phyloP scores from a whole-genome alignment of 2,329 filamentous ascomycete genomes.

The Calonectria pseudoturangicola region DNA sequence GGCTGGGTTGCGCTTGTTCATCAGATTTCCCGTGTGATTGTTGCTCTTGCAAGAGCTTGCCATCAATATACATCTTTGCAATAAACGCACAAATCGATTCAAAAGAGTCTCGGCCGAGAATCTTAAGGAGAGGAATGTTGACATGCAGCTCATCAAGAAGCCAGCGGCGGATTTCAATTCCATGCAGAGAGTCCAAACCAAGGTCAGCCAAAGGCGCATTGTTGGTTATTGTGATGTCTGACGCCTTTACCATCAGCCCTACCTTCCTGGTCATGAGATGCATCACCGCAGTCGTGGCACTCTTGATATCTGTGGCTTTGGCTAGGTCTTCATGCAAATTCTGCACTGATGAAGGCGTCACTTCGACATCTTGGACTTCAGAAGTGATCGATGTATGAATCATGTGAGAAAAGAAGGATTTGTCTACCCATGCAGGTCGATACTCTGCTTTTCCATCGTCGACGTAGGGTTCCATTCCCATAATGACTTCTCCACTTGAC shows the following conservation, averaged over 20 bases:
- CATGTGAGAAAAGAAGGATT: neutral
- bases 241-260: neutral
- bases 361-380: neutral
- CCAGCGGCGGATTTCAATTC: constrained; percentile 4
- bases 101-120: neutral
- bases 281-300: neutral
- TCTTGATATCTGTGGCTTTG: neutral
- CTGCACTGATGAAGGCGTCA: neutral
- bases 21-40: neutral
- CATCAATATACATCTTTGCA: neutral
- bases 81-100: neutral
- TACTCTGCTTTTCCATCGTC: neutral
- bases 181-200: neutral
- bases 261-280: neutral
- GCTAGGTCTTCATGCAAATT: neutral
- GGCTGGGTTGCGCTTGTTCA: neutral
- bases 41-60: neutral
- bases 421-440: neutral
- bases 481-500: neutral
- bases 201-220: neutral
- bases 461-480: neutral
- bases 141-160: neutral
- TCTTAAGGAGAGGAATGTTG: neutral
- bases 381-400: neutral
- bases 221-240: neutral